Conservation (phyloP, 1,139 yeast species). For the Meyerozyma carpophila region DNA sequence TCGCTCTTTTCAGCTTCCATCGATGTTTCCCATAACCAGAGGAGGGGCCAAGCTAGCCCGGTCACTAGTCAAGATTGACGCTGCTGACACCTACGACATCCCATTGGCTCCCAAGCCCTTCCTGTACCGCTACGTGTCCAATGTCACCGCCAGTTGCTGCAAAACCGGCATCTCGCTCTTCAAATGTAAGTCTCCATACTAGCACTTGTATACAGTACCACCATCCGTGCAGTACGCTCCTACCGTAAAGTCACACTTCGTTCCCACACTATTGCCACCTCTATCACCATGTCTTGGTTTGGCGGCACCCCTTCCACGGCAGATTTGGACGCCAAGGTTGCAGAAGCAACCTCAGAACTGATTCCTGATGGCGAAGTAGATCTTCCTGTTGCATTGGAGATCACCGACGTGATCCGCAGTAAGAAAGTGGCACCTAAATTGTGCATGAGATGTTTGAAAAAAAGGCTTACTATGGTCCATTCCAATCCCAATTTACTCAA, state of each 20-base stretch:
- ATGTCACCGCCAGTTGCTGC: background rate
- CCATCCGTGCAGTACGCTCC: background rate
- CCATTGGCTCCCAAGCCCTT: background rate
- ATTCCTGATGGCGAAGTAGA: conserved; percentile 93
- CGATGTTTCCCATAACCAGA: background rate
- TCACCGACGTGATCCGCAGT: conserved; percentile 82
- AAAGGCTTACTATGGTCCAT: conserved; percentile 57
- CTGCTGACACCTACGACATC: background rate
- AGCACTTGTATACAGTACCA: background rate
- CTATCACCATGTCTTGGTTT: conserved; percentile 57
- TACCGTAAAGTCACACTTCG: background rate
- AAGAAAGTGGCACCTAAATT: conserved; percentile 79
- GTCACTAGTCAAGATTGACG: background rate
- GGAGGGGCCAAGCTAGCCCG: background rate
- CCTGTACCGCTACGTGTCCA: background rate
- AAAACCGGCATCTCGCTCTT: background rate
- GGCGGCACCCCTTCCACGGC: conserved; percentile 38
- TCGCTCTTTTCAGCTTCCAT: background rate
- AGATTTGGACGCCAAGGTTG: conserved; percentile 59
- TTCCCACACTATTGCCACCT: conserved; percentile 2
- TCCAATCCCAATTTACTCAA: conserved; percentile 72
- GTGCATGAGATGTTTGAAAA: conserved; percentile 79
- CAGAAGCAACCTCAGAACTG: conserved; percentile 79
- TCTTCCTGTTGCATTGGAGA: conserved; percentile 71
- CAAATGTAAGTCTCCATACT: background rate